Evolutionary conservation across 2,329 filamentous ascomycete genomes (phyloP).

Genomic region (Diplodia sapinea): DNA sequence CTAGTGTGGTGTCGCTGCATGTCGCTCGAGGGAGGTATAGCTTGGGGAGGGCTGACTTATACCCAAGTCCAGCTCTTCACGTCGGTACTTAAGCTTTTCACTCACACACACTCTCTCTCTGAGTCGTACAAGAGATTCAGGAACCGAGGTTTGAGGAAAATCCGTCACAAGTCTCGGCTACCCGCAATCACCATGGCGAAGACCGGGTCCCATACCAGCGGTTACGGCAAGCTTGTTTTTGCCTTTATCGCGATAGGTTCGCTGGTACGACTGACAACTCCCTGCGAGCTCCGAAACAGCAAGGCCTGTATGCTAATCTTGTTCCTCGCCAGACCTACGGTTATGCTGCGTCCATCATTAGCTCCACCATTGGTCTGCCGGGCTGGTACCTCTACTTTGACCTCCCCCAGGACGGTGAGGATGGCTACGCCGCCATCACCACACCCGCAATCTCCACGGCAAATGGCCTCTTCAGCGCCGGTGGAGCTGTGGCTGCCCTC

Average conservation of each 20-base stretch:
- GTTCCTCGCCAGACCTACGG: constrained; percentile 51
- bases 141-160: not conserved
- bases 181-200: constrained; percentile 21
- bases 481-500: constrained; percentile 55
- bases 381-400: constrained; percentile 60
- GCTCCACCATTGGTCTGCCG: constrained; percentile 59
- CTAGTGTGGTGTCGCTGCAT: constrained; percentile 21
- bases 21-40: constrained; percentile 19
- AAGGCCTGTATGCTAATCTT: not conserved
- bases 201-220: constrained; percentile 35
- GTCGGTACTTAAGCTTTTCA: not conserved
- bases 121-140: constrained; percentile 5
- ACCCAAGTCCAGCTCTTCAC: constrained; percentile 17
- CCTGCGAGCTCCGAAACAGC: not conserved
- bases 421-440: constrained; percentile 54
- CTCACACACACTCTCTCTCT: not conserved
- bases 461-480: constrained; percentile 57
- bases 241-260: constrained; percentile 36
- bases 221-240: constrained; percentile 35
- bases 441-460: constrained; percentile 56
- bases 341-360: constrained; percentile 58
- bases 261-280: constrained; percentile 32
- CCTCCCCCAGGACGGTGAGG: constrained; percentile 51
- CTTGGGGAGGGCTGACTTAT: constrained; percentile 8
- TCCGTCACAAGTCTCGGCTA: not conserved